These are phyloP conservation scores for Nosema muscidifuracis DNA, from an alignment of 371 early-diverging fungal genomes.

Conservation along the genomic window DNA sequence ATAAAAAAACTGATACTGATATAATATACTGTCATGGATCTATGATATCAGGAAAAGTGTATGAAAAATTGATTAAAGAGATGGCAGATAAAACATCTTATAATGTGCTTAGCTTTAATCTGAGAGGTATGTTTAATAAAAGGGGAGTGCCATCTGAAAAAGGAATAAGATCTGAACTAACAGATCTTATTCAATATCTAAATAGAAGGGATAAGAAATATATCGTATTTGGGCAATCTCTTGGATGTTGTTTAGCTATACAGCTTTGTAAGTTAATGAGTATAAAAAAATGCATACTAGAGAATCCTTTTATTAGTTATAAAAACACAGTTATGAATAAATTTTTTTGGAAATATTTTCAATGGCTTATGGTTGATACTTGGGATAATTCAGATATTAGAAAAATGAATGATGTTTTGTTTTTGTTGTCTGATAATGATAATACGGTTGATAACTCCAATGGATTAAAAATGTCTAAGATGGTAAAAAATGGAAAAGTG, in stretches of 20 bases:
- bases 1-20: slow-evolving; percentile 23
- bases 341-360: neutral
- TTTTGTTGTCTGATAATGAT: neutral
- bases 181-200: neutral
- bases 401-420: neutral
- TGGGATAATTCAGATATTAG: neutral
- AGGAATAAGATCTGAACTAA: neutral
- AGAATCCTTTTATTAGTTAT: slow-evolving; percentile 6
- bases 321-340: neutral
- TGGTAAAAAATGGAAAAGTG: neutral
- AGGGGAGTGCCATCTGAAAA: neutral
- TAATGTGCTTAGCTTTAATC: slow-evolving; percentile 23
- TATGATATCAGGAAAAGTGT: neutral
- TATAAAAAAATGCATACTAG: neutral
- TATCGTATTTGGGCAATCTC: neutral
- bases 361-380: neutral
- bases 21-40: slow-evolving; percentile 19
- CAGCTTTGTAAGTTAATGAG: neutral
- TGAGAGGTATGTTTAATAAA: slow-evolving; percentile 1
- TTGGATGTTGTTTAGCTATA: neutral
- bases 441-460: neutral
- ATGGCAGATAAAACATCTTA: neutral
- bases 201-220: neutral
- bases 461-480: neutral
- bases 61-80: slow-evolving; percentile 1